These are phyloP conservation scores for Mariannaea sp. DNA, from an alignment of 2,329 filamentous ascomycete species.

Conservation along the genomic window DNA sequence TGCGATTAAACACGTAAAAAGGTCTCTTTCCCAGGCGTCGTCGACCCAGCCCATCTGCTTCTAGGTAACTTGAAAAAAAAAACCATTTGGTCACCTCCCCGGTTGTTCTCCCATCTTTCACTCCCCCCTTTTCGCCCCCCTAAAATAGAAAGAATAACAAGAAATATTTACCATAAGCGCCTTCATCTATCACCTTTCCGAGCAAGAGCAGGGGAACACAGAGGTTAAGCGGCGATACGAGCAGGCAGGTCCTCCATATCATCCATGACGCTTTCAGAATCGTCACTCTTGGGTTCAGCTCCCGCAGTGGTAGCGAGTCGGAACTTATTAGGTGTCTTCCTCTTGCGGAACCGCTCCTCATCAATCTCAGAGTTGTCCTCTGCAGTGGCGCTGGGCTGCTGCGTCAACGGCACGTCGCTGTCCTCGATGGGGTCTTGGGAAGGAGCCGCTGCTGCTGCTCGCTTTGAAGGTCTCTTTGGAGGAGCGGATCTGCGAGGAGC, in stretches of 20 bases:
- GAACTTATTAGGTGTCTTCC: conserved; percentile 39
- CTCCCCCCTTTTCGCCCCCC: too few relatives aligned
- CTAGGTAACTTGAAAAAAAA: too few relatives aligned
- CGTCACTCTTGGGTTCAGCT: conserved; percentile 23
- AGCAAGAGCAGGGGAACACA: conserved; percentile 16
- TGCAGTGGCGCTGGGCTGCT: conserved; percentile 9
- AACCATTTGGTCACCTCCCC: too few relatives aligned
- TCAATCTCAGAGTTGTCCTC: conserved; percentile 37
- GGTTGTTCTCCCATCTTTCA: too few relatives aligned
- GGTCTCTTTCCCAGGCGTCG: too few relatives aligned
- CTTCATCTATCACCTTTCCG: neutral
- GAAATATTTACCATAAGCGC: too few relatives aligned
- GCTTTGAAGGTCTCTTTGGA: conserved; percentile 31
- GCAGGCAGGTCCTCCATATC: conserved; percentile 52
- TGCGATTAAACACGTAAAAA: too few relatives aligned
- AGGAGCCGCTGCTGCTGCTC: conserved; percentile 31
- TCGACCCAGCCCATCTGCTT: too few relatives aligned
- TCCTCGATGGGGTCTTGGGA: conserved; percentile 43
- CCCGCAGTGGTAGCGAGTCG: conserved; percentile 27
- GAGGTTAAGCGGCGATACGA: too few relatives aligned
- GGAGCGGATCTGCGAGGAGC: conserved; percentile 31
- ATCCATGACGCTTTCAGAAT: conserved; percentile 46
- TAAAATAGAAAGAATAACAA: too few relatives aligned
- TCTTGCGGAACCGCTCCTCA: conserved; percentile 34
- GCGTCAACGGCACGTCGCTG: conserved; percentile 19